Evolutionary conservation across 352 stramenopile species (phyloP).

Genomic region (Globisporangium recalcitrans): DNA sequence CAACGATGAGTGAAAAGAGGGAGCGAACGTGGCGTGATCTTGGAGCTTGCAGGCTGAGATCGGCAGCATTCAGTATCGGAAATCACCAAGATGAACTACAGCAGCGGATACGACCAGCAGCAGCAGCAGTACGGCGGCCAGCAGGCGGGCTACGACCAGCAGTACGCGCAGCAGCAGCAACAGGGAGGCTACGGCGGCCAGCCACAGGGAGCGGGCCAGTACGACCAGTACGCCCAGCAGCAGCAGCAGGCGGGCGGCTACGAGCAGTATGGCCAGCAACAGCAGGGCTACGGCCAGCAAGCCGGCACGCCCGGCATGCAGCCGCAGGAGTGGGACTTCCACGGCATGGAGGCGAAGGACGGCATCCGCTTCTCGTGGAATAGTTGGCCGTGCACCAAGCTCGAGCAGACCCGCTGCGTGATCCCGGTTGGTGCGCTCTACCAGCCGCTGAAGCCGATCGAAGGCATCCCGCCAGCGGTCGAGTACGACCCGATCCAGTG

Average conservation of each 20-base stretch:
- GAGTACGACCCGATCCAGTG: slow-evolving; percentile 99
- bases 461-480: slow-evolving; percentile 89
- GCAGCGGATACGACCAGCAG: slow-evolving; percentile 26
- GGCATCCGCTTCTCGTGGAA: slow-evolving; percentile 98
- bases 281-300: slow-evolving; percentile 32
- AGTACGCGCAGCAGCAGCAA: slow-evolving; percentile 27
- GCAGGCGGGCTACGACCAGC: slow-evolving; percentile 28
- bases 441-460: slow-evolving; percentile 97
- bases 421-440: slow-evolving; percentile 93
- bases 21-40: slow-evolving; percentile 2
- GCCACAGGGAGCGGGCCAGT: slow-evolving; percentile 36
- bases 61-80: slow-evolving; percentile 5
- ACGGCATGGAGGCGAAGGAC: slow-evolving; percentile 83
- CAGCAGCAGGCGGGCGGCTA: slow-evolving; percentile 27
- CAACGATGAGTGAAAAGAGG: not conserved
- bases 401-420: slow-evolving; percentile 98
- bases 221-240: slow-evolving; percentile 31
- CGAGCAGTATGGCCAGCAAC: slow-evolving; percentile 38
- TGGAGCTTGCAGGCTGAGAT: not conserved
- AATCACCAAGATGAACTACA: slow-evolving; percentile 39
- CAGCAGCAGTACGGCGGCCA: slow-evolving; percentile 13
- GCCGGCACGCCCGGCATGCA: slow-evolving; percentile 52
- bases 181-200: slow-evolving; percentile 32
- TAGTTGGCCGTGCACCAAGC: slow-evolving; percentile 95
- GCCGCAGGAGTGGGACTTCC: slow-evolving; percentile 84